Conservation (phyloP, 2,329 filamentous ascomycete genomes). For the Aspergillus sergii region DNA sequence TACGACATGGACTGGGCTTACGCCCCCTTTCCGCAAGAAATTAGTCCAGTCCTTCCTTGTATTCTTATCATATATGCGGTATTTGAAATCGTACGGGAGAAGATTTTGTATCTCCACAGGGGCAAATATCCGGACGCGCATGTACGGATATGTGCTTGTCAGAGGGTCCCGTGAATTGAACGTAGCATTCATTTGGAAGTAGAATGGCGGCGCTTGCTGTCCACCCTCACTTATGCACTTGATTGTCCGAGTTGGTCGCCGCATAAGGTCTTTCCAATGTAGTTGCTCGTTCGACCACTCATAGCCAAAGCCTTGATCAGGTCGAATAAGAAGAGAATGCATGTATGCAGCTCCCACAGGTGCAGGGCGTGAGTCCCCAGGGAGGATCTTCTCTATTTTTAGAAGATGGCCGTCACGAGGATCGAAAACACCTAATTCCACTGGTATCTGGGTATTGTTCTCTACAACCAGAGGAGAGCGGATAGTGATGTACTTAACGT, state of each 20-base stretch:
- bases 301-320: constrained; percentile 95
- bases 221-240: constrained; percentile 85
- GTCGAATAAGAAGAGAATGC: constrained; percentile 83
- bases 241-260: constrained; percentile 80
- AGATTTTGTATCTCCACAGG: constrained; percentile 94
- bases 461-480: constrained; percentile 89
- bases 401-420: constrained; percentile 83
- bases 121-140: constrained; percentile 88
- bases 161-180: constrained; percentile 84
- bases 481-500: constrained; percentile 97
- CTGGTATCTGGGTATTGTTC: constrained; percentile 94
- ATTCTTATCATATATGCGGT: constrained; percentile 97
- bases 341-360: constrained; percentile 90
- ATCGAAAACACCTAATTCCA: constrained; percentile 91
- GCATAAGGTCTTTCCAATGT: constrained; percentile 90
- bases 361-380: constrained; percentile 84
- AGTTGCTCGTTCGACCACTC: constrained; percentile 88
- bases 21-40: constrained; percentile 91
- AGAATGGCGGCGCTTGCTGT: constrained; percentile 78
- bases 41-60: constrained; percentile 99
- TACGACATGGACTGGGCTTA: constrained; percentile 96
- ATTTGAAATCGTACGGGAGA: constrained; percentile 97
- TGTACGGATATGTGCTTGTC: constrained; percentile 85
- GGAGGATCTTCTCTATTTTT: constrained; percentile 96
- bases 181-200: constrained; percentile 90